These are phyloP conservation scores for Ilyonectria destructans DNA, from an alignment of 2,329 filamentous ascomycete genomes.

Conservation along the genomic window DNA sequence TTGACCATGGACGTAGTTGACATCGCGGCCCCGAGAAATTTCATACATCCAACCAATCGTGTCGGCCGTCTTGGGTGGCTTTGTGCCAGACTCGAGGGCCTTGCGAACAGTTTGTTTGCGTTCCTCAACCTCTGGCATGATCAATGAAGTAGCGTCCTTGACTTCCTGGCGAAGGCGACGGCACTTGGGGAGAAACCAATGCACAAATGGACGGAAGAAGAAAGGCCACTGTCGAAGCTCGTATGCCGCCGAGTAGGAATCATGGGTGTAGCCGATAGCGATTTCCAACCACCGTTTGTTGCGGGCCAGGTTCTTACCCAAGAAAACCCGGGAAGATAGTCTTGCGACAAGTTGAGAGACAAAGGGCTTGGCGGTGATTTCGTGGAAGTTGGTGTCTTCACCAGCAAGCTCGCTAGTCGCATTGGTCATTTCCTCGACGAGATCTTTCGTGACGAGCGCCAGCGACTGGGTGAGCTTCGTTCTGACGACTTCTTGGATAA, in stretches of 20 bases:
- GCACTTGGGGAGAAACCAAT: conserved; percentile 24
- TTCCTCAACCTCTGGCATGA: conserved; percentile 19
- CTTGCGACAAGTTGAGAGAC: conserved; percentile 57
- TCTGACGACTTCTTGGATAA: conserved; percentile 15
- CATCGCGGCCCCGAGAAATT: conserved; percentile 44
- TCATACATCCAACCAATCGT: conserved; percentile 63
- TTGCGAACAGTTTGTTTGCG: conserved; percentile 4
- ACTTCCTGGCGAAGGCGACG: conserved; percentile 1
- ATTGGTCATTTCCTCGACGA: conserved; percentile 14
- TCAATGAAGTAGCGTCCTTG: conserved; percentile 6
- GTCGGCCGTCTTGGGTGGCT: conserved; percentile 50
- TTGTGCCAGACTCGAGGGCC: conserved; percentile 2
- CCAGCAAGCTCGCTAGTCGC: conserved; percentile 1
- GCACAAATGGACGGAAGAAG: conserved; percentile 8
- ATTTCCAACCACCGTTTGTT: conserved; percentile 65
- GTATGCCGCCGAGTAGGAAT: conserved; percentile 54
- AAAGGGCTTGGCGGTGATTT: conserved; percentile 1
- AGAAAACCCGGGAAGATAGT: conserved; percentile 65
- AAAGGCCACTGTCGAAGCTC: conserved; percentile 60
- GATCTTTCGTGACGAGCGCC: conserved; percentile 12
- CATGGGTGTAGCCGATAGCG: conserved; percentile 60
- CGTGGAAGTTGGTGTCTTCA: conserved; percentile 2
- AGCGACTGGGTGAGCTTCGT: conserved; percentile 14
- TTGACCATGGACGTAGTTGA: conserved; percentile 66
- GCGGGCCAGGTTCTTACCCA: conserved; percentile 62